Evolutionary conservation across 305 asterid species (phyloP).

Genomic region (Fraxinus paxiana): DNA sequence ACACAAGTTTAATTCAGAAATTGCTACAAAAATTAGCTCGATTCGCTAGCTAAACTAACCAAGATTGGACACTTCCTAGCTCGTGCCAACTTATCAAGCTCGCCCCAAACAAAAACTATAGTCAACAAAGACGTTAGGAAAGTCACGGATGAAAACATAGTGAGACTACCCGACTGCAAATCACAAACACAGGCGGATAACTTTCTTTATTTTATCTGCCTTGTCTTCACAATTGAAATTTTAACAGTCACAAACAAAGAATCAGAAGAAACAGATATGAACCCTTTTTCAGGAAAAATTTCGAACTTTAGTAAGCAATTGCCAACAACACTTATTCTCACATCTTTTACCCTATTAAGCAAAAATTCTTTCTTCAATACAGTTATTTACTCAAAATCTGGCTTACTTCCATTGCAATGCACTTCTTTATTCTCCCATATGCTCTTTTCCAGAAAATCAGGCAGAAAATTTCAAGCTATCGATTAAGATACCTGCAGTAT

Average conservation of each 20-base stretch:
- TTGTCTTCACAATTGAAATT: background rate
- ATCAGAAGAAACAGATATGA: constrained; percentile 43
- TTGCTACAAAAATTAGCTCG: background rate
- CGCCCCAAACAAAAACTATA: background rate
- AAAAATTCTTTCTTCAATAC: constrained; percentile 59
- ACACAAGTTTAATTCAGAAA: background rate
- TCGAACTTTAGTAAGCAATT: constrained; percentile 53
- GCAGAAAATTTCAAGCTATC: constrained; percentile 23
- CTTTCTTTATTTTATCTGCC: background rate
- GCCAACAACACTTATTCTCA: constrained; percentile 69
- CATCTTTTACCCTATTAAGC: constrained; percentile 62
- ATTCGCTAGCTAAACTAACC: background rate
- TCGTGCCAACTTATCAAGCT: background rate
- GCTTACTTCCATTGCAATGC: constrained; percentile 68
- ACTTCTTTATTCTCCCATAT: constrained; percentile 68
- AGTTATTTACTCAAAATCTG: constrained; percentile 46
- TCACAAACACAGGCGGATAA: background rate
- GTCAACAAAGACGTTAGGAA: background rate
- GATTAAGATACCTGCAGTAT: constrained; percentile 14
- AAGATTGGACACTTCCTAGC: background rate
- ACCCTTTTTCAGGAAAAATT: constrained; percentile 44
- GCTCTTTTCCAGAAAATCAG: constrained; percentile 33
- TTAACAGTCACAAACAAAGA: background rate
- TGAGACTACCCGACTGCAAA: background rate
- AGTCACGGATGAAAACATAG: background rate